Conservation (phyloP, 2,329 filamentous ascomycete genomes). For the Dothiorella sarmentorum region DNA sequence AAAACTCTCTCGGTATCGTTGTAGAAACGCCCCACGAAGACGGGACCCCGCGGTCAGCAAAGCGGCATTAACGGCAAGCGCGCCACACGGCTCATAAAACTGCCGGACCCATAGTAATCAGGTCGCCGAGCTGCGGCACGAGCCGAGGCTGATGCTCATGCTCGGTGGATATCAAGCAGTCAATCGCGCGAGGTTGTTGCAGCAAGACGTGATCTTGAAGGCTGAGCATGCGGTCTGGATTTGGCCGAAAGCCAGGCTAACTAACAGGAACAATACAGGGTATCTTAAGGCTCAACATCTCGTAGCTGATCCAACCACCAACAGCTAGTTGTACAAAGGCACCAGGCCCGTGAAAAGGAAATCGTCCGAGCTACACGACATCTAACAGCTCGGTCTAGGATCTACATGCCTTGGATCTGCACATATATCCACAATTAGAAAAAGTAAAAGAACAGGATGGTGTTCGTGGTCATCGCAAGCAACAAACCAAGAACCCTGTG, state of each 20-base stretch:
- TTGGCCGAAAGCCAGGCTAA: not conserved
- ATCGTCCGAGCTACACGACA: not conserved
- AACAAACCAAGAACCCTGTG: slow-evolving; percentile 16
- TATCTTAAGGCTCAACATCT: slow-evolving; percentile 3
- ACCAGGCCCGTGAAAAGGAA: not conserved
- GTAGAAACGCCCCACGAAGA: not conserved
- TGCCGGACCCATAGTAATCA: not conserved
- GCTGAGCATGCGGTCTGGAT: not conserved
- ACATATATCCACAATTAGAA: slow-evolving; percentile 4
- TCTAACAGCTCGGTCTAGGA: not conserved
- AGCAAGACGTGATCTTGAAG: not conserved
- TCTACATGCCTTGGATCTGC: not conserved
- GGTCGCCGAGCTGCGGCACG: not conserved
- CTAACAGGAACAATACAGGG: slow-evolving; percentile 8
- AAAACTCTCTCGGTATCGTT: no score
- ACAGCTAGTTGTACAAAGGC: not conserved
- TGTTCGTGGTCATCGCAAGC: slow-evolving; percentile 13
- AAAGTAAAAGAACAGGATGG: not conserved
- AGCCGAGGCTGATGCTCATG: not conserved
- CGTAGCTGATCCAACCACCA: slow-evolving; percentile 3
- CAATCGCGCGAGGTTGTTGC: not conserved
- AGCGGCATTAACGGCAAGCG: slow-evolving; percentile 2
- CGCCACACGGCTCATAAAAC: not conserved
- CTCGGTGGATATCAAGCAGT: not conserved
- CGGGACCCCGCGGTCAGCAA: no score